phyloP scores from a whole-genome alignment of 2,329 filamentous ascomycete species.

The Claviceps paspali region DNA sequence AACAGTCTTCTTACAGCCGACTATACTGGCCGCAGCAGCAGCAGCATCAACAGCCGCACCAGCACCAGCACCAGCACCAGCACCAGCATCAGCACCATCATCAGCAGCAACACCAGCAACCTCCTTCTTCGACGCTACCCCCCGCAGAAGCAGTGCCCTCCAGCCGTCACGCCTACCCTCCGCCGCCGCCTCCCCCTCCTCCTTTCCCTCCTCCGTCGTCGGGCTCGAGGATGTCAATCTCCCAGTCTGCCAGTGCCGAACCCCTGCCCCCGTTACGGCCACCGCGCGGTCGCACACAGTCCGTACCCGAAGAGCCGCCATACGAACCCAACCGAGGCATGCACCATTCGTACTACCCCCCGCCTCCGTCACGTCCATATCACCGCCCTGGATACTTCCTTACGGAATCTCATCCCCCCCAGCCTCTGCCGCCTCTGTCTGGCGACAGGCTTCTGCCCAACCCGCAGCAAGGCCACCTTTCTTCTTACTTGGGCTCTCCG shows the following conservation, averaged over 20 bases:
- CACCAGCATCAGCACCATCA: no score
- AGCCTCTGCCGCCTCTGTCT: constrained; percentile 15
- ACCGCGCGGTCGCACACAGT: constrained; percentile 20
- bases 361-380: constrained; percentile 15
- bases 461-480: constrained; percentile 15
- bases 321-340: constrained; percentile 16
- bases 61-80: no score
- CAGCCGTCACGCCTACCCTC: constrained; percentile 12
- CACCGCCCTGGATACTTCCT: constrained; percentile 14
- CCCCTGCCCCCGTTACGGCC: constrained; percentile 24
- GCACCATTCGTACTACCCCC: constrained; percentile 18
- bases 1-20: constrained; percentile 12
- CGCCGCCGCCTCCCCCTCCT: constrained; percentile 10
- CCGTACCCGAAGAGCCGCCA: constrained; percentile 18
- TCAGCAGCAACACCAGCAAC: no score
- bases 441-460: constrained; percentile 21
- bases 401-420: constrained; percentile 14
- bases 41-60: neutral
- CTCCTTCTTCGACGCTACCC: neutral
- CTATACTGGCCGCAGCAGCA: constrained; percentile 20
- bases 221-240: constrained; percentile 20
- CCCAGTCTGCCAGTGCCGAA: constrained; percentile 19
- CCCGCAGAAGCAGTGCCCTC: constrained; percentile 3
- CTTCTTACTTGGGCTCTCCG: constrained; percentile 20
- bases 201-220: constrained; percentile 10